Conservation (phyloP, 805 yeast genomes). For the Metahyphopichia silvanorum region DNA sequence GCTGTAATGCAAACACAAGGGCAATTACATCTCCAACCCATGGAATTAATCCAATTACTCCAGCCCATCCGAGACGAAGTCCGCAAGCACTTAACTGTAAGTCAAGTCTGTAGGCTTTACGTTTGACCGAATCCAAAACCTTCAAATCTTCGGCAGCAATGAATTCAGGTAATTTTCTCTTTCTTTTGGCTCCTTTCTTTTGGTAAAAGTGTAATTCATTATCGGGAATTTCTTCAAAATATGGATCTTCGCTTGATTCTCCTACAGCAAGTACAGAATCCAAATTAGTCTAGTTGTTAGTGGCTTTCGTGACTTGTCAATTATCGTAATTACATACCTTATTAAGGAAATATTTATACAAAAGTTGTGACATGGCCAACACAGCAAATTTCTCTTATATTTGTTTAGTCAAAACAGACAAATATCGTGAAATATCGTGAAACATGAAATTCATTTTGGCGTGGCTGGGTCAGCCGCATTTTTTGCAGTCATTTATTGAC, state of each 20-base stretch:
- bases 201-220: slow-evolving; percentile 41
- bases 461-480: too few species aligned
- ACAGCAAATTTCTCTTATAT: too few species aligned
- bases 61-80: slow-evolving; percentile 40
- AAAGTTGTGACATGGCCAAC: slow-evolving; percentile 24
- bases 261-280: slow-evolving; percentile 28
- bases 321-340: slow-evolving; percentile 32
- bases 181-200: slow-evolving; percentile 36
- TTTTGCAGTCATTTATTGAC: too few species aligned
- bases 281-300: slow-evolving; percentile 20
- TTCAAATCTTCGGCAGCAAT: slow-evolving; percentile 32
- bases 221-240: slow-evolving; percentile 38
- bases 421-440: too few species aligned
- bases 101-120: slow-evolving; percentile 37
- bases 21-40: slow-evolving; percentile 39
- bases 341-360: slow-evolving; percentile 33
- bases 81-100: slow-evolving; percentile 40
- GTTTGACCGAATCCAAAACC: slow-evolving; percentile 31
- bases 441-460: too few species aligned
- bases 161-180: slow-evolving; percentile 33
- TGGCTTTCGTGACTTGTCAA: slow-evolving; percentile 1
- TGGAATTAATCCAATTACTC: slow-evolving; percentile 38
- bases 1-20: slow-evolving; percentile 23
- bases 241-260: slow-evolving; percentile 29
- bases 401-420: too few species aligned